Conservation (phyloP, 306 rosid genomes). For the Prunus armeniaca region DNA sequence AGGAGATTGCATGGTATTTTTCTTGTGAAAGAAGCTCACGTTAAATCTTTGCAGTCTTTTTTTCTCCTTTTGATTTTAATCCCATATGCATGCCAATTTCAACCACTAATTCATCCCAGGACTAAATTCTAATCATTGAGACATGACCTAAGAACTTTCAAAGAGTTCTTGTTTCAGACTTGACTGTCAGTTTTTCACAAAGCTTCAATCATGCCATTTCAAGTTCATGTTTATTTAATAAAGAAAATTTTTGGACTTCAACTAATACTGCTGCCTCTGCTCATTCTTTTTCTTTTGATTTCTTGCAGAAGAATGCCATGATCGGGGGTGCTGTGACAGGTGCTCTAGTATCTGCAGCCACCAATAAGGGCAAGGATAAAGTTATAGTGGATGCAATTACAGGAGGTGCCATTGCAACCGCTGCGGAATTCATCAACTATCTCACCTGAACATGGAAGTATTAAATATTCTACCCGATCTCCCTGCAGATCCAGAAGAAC, state of each 20-base stretch:
- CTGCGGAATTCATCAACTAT: slow-evolving; percentile 77
- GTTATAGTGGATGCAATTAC: slow-evolving; percentile 68
- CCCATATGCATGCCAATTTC: not conserved
- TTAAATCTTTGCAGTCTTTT: not conserved
- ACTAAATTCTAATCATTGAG: not conserved
- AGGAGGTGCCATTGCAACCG: slow-evolving; percentile 91
- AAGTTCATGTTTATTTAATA: not conserved
- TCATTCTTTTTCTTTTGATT: slow-evolving; percentile 12
- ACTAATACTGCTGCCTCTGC: slow-evolving; percentile 9
- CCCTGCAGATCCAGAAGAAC: not conserved
- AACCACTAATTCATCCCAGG: not conserved
- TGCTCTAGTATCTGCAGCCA: slow-evolving; percentile 62
- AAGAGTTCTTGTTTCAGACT: not conserved
- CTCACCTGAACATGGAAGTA: slow-evolving; percentile 46
- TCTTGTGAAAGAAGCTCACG: not conserved
- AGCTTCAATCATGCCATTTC: slow-evolving; percentile 1
- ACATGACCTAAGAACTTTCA: not conserved
- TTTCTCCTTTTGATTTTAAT: not conserved
- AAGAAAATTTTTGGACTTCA: not conserved
- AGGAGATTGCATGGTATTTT: not conserved
- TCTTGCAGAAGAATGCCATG: slow-evolving; percentile 85
- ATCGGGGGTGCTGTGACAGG: slow-evolving; percentile 88
- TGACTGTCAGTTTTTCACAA: not conserved
- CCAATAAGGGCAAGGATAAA: slow-evolving; percentile 43
- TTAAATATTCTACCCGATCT: not conserved